These are phyloP conservation scores for Xanthoconium stramineum DNA, from an alignment of 768 basidiomycete genomes.

Conservation along the genomic window DNA sequence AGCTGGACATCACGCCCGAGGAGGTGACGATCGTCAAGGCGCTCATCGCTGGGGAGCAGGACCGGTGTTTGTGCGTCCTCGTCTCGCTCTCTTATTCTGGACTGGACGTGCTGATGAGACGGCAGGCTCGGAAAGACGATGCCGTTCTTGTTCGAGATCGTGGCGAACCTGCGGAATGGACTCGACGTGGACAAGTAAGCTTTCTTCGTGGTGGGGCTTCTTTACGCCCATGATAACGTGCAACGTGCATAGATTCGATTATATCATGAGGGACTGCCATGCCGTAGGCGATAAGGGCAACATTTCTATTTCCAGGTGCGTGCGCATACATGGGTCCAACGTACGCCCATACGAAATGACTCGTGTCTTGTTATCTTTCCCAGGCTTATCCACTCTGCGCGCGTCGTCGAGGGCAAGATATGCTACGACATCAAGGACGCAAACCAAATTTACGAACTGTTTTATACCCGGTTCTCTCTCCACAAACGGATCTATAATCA, in stretches of 20 bases:
- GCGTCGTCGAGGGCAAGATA: slow-evolving; percentile 71
- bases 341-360: not conserved
- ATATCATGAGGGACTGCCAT: slow-evolving; percentile 71
- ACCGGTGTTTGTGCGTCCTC: slow-evolving; percentile 48
- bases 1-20: slow-evolving; percentile 43
- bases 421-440: slow-evolving; percentile 83
- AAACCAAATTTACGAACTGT: slow-evolving; percentile 72
- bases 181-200: slow-evolving; percentile 82
- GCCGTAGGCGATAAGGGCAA: slow-evolving; percentile 63
- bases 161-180: slow-evolving; percentile 78
- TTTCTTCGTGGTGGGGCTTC: not conserved
- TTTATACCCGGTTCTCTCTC: slow-evolving; percentile 69
- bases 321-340: not conserved
- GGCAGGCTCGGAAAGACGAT: slow-evolving; percentile 47
- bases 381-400: slow-evolving; percentile 71
- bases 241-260: slow-evolving; percentile 61
- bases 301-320: slow-evolving; percentile 46
- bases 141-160: slow-evolving; percentile 77
- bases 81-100: not conserved
- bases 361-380: not conserved
- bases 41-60: slow-evolving; percentile 64
- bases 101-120: not conserved
- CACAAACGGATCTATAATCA: slow-evolving; percentile 84
- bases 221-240: not conserved
- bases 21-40: slow-evolving; percentile 70